Conservation (phyloP, 169 alveolate species). For the Plasmodium sp. region DNA sequence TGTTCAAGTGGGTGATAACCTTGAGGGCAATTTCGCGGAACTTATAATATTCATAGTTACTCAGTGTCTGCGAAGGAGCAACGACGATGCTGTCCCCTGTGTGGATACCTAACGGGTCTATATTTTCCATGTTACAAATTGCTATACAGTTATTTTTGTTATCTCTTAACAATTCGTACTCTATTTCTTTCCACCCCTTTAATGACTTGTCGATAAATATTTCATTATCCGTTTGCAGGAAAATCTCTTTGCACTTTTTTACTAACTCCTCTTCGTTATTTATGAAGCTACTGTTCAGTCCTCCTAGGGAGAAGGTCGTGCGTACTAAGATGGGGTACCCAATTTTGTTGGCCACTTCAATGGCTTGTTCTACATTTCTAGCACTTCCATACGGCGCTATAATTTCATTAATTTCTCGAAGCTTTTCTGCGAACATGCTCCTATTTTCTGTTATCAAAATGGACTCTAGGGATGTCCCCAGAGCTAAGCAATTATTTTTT, state of each 20-base stretch:
- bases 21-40: slow-evolving; percentile 89
- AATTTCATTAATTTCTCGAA: slow-evolving; percentile 87
- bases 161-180: slow-evolving; percentile 91
- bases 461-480: slow-evolving; percentile 85
- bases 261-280: slow-evolving; percentile 85
- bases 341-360: slow-evolving; percentile 83
- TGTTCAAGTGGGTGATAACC: slow-evolving; percentile 88
- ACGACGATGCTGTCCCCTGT: slow-evolving; percentile 94
- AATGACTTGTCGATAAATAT: slow-evolving; percentile 90
- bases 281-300: slow-evolving; percentile 90
- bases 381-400: slow-evolving; percentile 89
- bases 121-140: slow-evolving; percentile 92
- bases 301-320: slow-evolving; percentile 88
- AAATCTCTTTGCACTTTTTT: slow-evolving; percentile 77
- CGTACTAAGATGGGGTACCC: slow-evolving; percentile 93
- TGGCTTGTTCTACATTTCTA: slow-evolving; percentile 79
- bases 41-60: slow-evolving; percentile 87
- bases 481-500: slow-evolving; percentile 82
- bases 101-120: slow-evolving; percentile 93
- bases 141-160: slow-evolving; percentile 90
- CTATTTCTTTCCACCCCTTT: slow-evolving; percentile 93
- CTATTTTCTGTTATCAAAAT: slow-evolving; percentile 91
- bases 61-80: slow-evolving; percentile 93
- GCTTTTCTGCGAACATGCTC: slow-evolving; percentile 85
- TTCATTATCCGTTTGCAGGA: slow-evolving; percentile 80